Base-by-base conservation (phyloP, 306 rosid genomes). In the Gleditsia sinensis region DNA sequence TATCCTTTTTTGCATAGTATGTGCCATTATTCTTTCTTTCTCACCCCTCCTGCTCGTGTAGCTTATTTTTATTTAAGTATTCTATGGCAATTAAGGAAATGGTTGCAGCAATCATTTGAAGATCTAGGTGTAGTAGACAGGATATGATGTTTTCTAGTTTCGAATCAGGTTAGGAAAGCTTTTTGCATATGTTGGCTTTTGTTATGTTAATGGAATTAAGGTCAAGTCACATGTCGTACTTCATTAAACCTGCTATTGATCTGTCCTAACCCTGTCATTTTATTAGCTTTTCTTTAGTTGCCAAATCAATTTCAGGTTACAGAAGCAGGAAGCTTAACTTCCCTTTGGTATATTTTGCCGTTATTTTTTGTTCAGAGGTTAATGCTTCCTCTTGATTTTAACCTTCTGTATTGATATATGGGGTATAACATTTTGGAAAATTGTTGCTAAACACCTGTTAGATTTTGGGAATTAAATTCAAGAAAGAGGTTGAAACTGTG, bases 401-500 rank as follows among this genome's bases (percentile, higher is more conserved):
- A 27, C 67, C 14, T 69, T 69, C 27, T 48, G 46, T 8, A 56
- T 25, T 71, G 39, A 32, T 28, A 39, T 11, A 21, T 25, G 53
- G 37, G 55, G 67, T 45, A 67, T 68, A 13, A 54, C 40, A 36
- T 62, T 49, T 43, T 72, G 59, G 43, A 24, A 39, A 82, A 28
- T 8, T 48, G 20, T 19, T 50, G 46, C 67, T 19, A 24, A 57
- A n/a, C 49, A 12, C 54, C 36, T 59, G 27, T 28, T 67, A 23
- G 27, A 37, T 48, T 32, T 7, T 33, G 60, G 60, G 42, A 25
- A 37, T 60, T 6, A 58, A 57, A 33, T 46, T 71, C 9, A 16
- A 46, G 49, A 37, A 57, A 9, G 28, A n/a, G 17, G 51, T 57
- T 62, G 49, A 5, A 1, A 6, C 23, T 62, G 17, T 63, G 69